A percentile compares a stretch with the other conserved stretches of the same genome.
These are phyloP conservation scores for Penicillium fimorum DNA, from an alignment of 495 filamentous ascomycete genomes.

Conservation along the genomic window DNA sequence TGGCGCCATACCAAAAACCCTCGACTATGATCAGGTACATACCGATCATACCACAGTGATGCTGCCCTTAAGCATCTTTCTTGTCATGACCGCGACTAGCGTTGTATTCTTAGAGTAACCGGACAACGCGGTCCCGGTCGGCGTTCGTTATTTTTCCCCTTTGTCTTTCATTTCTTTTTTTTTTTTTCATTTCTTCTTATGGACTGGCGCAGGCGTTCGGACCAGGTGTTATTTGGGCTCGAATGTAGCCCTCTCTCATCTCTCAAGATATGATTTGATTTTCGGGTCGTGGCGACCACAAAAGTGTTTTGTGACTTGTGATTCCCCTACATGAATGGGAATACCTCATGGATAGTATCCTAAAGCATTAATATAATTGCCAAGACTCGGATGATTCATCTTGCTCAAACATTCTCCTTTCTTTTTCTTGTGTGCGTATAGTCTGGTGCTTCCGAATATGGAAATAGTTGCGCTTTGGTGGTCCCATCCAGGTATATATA, in stretches of 20 bases:
- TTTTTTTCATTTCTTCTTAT: too few species aligned
- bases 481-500: background rate
- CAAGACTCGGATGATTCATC: conserved; percentile 26
- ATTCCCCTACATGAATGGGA: conserved; percentile 10
- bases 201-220: conserved; percentile 4
- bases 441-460: background rate
- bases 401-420: background rate
- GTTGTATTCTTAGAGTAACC: conserved; percentile 20
- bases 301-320: conserved; percentile 28
- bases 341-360: conserved; percentile 16
- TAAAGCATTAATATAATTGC: conserved; percentile 32
- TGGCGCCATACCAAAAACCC: conserved; percentile 28
- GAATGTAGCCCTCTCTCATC: conserved; percentile 19
- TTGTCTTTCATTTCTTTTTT: background rate
- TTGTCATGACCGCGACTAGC: conserved; percentile 21
- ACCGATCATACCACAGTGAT: conserved; percentile 8
- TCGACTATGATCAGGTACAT: conserved; percentile 12
- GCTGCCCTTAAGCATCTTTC: background rate
- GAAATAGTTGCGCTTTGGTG: background rate
- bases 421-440: background rate
- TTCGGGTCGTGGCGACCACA: conserved; percentile 30
- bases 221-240: conserved; percentile 5
- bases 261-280: conserved; percentile 12
- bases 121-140: conserved; percentile 6
- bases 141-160: conserved; percentile 2